phyloP scores from a whole-genome alignment of 768 basidiomycete genomes.

The Zangia roseola region DNA sequence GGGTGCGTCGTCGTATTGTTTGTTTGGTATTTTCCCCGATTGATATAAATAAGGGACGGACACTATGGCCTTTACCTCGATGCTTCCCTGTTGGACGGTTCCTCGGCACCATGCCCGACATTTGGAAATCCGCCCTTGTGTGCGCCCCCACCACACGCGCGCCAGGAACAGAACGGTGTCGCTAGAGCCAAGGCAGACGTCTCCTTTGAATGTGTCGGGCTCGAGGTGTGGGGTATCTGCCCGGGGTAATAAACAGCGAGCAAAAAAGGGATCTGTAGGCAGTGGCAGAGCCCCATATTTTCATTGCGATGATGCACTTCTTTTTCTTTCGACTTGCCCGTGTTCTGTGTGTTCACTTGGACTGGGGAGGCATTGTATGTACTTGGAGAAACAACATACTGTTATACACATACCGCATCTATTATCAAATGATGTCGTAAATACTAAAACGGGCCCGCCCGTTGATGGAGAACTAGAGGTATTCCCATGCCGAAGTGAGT shows the following conservation, averaged over 20 bases:
- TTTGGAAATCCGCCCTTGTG: slow-evolving; percentile 87
- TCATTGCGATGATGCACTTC: too few relatives aligned
- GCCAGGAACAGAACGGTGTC: slow-evolving; percentile 21
- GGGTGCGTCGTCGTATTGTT: slow-evolving; percentile 54
- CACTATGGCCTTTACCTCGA: slow-evolving; percentile 89
- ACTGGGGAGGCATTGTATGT: too few relatives aligned
- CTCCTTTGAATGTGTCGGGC: slow-evolving; percentile 85
- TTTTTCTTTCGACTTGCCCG: too few relatives aligned
- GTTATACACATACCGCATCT: too few relatives aligned
- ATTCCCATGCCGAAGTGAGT: too few relatives aligned
- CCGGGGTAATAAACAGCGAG: neutral
- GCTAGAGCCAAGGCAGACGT: slow-evolving; percentile 39
- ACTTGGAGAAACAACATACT: too few relatives aligned
- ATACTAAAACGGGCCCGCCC: too few relatives aligned
- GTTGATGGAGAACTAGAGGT: too few relatives aligned
- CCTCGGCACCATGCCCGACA: slow-evolving; percentile 80
- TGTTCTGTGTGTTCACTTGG: too few relatives aligned
- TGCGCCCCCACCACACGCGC: slow-evolving; percentile 21
- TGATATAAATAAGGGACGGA: slow-evolving; percentile 55
- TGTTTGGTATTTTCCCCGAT: too few relatives aligned
- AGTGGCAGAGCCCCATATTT: accelerated
- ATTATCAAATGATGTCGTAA: too few relatives aligned
- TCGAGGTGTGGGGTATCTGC: slow-evolving; percentile 89
- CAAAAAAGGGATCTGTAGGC: too few relatives aligned
- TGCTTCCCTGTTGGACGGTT: slow-evolving; percentile 75